phyloP scores from a whole-genome alignment of 208 protist genomes.

The Entamoeba moshkovskii region DNA sequence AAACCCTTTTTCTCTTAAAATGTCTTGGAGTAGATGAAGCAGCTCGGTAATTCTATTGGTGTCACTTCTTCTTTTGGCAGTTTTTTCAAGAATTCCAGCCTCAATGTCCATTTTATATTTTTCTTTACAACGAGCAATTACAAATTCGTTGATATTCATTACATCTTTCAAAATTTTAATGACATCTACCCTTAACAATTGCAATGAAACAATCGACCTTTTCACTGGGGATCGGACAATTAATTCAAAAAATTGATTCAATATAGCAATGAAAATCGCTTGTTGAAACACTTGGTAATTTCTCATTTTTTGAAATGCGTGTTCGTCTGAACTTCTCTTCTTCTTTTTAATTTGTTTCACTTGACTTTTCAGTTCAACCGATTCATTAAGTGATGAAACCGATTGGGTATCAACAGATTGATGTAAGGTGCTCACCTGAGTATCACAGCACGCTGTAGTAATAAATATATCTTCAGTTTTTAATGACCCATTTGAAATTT shows the following conservation, averaged over 20 bases:
- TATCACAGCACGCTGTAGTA: no score
- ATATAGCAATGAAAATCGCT: not conserved
- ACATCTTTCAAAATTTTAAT: not conserved
- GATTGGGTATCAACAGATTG: no score
- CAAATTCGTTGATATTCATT: not conserved
- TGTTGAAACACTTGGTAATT: not conserved
- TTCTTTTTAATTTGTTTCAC: not conserved
- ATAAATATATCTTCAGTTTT: no score
- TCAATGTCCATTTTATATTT: not conserved
- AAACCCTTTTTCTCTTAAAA: not conserved
- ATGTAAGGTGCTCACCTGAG: no score
- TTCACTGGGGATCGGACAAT: not conserved
- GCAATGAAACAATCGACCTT: not conserved
- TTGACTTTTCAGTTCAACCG: not conserved
- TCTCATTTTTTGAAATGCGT: not conserved
- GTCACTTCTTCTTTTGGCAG: not conserved
- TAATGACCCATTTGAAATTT: no score
- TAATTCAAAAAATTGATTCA: not conserved
- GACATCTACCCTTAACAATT: not conserved
- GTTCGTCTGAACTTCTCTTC: not conserved
- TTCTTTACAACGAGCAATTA: not conserved
- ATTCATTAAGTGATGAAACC: no score
- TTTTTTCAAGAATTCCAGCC: not conserved
- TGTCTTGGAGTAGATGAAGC: not conserved
- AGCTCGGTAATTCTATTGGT: not conserved